Percentiles rank a stretch among this genome's conserved stretches.
Evolutionary conservation across 805 yeast genomes (phyloP).

Genomic region (Candida taoyuanica): DNA sequence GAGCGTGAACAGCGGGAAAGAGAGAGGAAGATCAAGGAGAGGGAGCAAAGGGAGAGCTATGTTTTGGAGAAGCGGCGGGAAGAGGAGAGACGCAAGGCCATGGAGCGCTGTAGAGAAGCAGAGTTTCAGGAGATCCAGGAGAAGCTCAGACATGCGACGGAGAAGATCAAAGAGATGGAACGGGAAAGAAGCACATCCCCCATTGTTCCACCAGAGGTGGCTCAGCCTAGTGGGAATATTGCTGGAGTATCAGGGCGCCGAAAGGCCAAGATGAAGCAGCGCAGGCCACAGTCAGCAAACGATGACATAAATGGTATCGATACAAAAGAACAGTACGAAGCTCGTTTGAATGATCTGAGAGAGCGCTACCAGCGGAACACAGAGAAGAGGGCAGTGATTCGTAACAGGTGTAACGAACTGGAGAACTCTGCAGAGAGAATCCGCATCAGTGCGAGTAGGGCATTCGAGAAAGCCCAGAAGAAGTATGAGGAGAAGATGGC

Average conservation of each 20-base stretch:
- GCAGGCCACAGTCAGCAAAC: no score
- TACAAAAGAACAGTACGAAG: no score
- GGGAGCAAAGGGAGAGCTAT: conserved; percentile 7
- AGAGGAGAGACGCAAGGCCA: conserved; percentile 10
- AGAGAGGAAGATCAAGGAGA: conserved; percentile 7
- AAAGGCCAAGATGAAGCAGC: no score
- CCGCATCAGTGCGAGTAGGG: conserved; percentile 14
- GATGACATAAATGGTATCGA: no score
- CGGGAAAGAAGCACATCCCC: not conserved
- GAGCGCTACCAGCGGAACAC: no score
- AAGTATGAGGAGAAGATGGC: conserved; percentile 13
- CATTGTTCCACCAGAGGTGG: no score
- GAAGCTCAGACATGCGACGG: conserved; percentile 7
- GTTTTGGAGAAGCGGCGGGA: conserved; percentile 14
- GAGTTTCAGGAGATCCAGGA: conserved; percentile 6
- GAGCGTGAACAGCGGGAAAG: conserved; percentile 5
- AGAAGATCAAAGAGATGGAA: conserved; percentile 3
- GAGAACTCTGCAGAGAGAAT: conserved; percentile 9
- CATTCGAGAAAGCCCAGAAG: conserved; percentile 16
- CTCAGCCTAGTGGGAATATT: no score
- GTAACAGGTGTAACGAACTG: not conserved
- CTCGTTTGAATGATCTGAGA: no score
- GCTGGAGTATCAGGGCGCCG: no score
- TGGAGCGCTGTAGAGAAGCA: conserved; percentile 6
- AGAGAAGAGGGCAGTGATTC: not conserved